Conservation (phyloP, 352 stramenopile genomes). For the Phytophthora kernoviae region DNA sequence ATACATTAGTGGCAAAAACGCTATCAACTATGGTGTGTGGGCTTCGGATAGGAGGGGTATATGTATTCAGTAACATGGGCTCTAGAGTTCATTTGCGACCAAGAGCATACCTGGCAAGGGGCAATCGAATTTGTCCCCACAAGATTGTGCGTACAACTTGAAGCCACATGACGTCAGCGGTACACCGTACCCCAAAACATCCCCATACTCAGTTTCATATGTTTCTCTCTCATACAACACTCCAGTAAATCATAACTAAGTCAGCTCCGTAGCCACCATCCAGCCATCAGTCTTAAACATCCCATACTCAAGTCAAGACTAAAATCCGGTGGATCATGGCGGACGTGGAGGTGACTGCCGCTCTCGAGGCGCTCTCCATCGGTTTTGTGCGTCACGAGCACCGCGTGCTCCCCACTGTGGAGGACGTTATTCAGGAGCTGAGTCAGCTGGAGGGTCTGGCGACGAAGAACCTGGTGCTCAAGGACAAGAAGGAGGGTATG, state of each 20-base stretch:
- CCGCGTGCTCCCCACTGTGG: slow-evolving; percentile 66
- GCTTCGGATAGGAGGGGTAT: too few relatives aligned
- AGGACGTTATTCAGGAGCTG: slow-evolving; percentile 69
- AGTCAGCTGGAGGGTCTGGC: slow-evolving; percentile 83
- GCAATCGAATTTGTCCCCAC: too few relatives aligned
- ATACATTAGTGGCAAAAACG: too few relatives aligned
- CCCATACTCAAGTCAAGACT: background rate
- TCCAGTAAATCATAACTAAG: background rate
- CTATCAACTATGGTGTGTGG: too few relatives aligned
- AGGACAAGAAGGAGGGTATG: slow-evolving; percentile 97
- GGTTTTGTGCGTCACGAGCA: slow-evolving; percentile 59
- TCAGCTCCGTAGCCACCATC: background rate
- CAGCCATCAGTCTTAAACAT: background rate
- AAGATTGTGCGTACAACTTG: too few relatives aligned
- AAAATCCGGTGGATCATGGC: slow-evolving; percentile 45
- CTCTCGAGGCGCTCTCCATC: slow-evolving; percentile 69
- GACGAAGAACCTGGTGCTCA: slow-evolving; percentile 98
- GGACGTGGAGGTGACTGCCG: slow-evolving; percentile 59
- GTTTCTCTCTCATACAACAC: too few relatives aligned
- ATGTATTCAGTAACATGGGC: too few relatives aligned
- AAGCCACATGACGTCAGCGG: too few relatives aligned
- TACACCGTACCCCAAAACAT: too few relatives aligned
- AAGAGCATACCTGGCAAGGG: too few relatives aligned
- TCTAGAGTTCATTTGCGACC: too few relatives aligned
- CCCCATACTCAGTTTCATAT: too few relatives aligned